Base-by-base conservation (phyloP, 2,329 filamentous ascomycete genomes). In the Blumeria graminis region DNA sequence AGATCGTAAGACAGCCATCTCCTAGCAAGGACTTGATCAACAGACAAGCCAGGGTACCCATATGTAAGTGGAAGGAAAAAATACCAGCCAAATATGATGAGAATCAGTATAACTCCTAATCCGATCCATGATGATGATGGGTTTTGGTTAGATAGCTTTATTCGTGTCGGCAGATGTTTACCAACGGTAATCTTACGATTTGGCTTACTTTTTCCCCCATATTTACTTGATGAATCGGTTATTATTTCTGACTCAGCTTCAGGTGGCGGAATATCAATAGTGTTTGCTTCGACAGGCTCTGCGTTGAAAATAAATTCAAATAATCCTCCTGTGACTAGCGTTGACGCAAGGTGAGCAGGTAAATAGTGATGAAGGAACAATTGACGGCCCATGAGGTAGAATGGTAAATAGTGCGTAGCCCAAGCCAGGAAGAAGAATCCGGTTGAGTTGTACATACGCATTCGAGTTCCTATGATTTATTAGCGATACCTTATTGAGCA, bases 371-470 rank as follows among this genome's bases (percentile, higher is more conserved):
- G 92, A 63, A 98, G 71, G 80, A 98, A 98, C 61, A 95, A 81
- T 69, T 98, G 90, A 64, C 90, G 88, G 57, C 90, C 90, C 90
- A 98, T 98, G 61, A 95, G 80, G 72, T 81, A 98, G 75, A 98
- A 98, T 55, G 90, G 90, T 69, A 94, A 80, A 74, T 95, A 98
- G 69, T 98, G 92, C 1, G 88, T 90, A 13, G 86, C 88, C 92
- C 92, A 98, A 57, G 88, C 87, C 57, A 98, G 78, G 80, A 95
- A 96, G 74, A 98, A 93, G 78, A 98, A 98, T 28, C 92, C 92
- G 0, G 92, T 96, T 56, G 88, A 95, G 75, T 96, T 96, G 72
- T 98, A 98, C 54, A 98, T 77, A 61, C 89, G 88, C 28, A 86
- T 89, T 61, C 92, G 89, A 34, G 92, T 88, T 62, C 88, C 88